phyloP scores from a whole-genome alignment of 768 basidiomycete genomes.

The Mycena sanguinolenta region DNA sequence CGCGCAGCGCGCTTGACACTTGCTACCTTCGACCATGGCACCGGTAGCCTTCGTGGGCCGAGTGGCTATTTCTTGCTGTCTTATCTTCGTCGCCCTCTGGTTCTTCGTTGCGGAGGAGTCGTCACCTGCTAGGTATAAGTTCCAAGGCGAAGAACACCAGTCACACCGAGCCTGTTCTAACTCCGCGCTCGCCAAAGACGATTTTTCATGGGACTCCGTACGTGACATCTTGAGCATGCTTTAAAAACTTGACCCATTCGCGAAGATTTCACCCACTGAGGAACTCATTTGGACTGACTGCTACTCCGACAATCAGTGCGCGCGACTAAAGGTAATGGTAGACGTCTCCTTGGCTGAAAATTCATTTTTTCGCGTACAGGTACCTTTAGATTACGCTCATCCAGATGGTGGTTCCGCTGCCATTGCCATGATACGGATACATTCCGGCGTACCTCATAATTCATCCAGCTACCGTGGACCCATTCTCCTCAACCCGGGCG shows the following conservation, averaged over 20 bases:
- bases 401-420: conserved; percentile 27
- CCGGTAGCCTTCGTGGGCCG: too few relatives aligned
- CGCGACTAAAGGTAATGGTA: conserved; percentile 22
- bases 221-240: not conserved
- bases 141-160: not conserved
- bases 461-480: conserved; percentile 35
- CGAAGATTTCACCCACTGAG: conserved; percentile 15
- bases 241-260: not conserved
- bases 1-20: too few relatives aligned
- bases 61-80: too few relatives aligned
- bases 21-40: too few relatives aligned
- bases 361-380: not conserved
- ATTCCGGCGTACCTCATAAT: conserved; percentile 25
- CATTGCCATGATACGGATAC: conserved; percentile 34
- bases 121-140: not conserved
- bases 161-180: not conserved
- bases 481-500: conserved; percentile 39
- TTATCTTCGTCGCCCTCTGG: not conserved
- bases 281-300: conserved; percentile 22
- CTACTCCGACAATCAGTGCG: conserved; percentile 21
- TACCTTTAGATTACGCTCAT: conserved; percentile 37
- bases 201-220: conserved; percentile 27
- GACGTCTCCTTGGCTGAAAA: not conserved
- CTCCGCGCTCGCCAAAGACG: not conserved
- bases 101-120: not conserved